These are phyloP conservation scores for Glycine latifolia DNA, from an alignment of 306 rosid genomes.

Conservation along the genomic window DNA sequence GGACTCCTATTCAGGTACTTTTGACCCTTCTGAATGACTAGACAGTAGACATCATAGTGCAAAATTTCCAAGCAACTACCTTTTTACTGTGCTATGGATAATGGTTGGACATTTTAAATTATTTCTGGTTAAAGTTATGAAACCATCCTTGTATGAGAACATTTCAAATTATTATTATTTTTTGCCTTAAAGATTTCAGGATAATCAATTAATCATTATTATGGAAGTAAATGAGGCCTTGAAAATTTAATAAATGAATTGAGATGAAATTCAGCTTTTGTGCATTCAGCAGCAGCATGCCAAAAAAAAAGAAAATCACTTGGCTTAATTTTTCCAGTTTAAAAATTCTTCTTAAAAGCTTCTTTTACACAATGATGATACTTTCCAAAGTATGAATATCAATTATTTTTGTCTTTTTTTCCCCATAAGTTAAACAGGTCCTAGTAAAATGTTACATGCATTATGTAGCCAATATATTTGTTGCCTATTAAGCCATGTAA, in stretches of 20 bases:
- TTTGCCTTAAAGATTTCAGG: too few relatives aligned
- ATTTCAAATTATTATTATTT: background rate
- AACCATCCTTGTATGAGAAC: background rate
- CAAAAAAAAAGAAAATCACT: constrained; percentile 7
- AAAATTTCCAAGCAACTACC: constrained; percentile 25
- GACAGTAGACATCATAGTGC: background rate
- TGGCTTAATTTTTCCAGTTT: constrained; percentile 10
- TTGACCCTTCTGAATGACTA: background rate
- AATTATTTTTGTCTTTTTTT: background rate
- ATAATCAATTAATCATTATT: too few relatives aligned
- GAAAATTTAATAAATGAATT: constrained; percentile 14
- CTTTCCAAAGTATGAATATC: constrained; percentile 4
- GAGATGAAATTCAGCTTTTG: too few relatives aligned
- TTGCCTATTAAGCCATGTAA: constrained; percentile 5
- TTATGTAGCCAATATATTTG: background rate
- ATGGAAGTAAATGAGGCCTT: background rate
- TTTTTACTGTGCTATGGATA: constrained; percentile 32
- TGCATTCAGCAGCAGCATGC: background rate
- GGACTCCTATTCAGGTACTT: constrained; percentile 93
- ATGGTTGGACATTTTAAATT: background rate
- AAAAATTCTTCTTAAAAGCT: background rate
- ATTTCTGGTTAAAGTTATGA: constrained; percentile 17
- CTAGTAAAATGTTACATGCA: background rate
- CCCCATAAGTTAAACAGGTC: background rate
- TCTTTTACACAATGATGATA: background rate